These are phyloP conservation scores for Gastrodia elata DNA, from an alignment of 106 monocot species.

Conservation along the genomic window DNA sequence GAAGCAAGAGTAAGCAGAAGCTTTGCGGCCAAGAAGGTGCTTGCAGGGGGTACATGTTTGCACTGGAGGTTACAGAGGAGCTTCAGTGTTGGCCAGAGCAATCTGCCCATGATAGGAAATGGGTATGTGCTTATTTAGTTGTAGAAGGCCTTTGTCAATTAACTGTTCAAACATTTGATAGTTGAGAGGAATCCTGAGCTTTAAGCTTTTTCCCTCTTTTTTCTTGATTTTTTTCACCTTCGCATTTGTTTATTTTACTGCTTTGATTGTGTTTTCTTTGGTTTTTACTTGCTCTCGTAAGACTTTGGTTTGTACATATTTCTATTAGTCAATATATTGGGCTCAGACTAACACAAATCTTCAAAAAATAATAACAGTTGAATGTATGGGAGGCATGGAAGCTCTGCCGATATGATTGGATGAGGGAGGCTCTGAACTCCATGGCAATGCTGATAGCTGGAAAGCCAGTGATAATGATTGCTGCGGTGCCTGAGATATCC, in stretches of 20 bases:
- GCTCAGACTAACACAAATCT: neutral
- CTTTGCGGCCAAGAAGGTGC: conserved; percentile 21
- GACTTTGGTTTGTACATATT: neutral
- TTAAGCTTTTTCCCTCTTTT: neutral
- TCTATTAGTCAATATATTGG: neutral
- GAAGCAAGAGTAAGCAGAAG: conserved; percentile 57
- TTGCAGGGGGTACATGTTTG: conserved; percentile 56
- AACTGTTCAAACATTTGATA: neutral
- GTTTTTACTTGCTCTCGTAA: too few species aligned
- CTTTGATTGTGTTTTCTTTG: neutral
- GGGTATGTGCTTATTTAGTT: conserved; percentile 24
- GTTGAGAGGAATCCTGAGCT: too few species aligned
- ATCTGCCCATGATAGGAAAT: conserved; percentile 33
- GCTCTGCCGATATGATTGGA: conserved; percentile 74
- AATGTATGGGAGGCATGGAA: conserved; percentile 33
- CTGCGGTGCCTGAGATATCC: conserved; percentile 10
- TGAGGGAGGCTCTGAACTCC: conserved; percentile 48
- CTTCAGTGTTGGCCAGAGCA: conserved; percentile 52
- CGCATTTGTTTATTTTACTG: too few species aligned
- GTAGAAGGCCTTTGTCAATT: neutral
- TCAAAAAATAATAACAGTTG: conserved; percentile 44
- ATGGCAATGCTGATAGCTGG: conserved; percentile 17
- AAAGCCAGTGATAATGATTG: neutral
- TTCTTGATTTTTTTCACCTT: neutral
- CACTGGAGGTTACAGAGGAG: conserved; percentile 50